Conservation (phyloP, 169 alveolate species). For the Plasmodium gonderi region DNA sequence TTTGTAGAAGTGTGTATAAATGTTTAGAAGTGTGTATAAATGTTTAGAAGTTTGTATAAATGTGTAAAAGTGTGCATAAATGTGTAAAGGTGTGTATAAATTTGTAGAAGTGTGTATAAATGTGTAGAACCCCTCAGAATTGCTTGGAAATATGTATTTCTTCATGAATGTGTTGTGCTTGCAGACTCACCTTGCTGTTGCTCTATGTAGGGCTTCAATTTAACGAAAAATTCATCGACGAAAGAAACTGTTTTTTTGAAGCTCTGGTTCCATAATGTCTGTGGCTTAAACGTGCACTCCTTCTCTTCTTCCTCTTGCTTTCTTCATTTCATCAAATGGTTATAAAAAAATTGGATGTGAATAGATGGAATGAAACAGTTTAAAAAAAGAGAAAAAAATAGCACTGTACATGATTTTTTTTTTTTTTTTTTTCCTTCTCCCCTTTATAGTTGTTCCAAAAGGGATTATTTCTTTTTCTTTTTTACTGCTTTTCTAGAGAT, state of each 20-base stretch:
- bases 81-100: neutral
- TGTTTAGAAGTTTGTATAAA: neutral
- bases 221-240: conserved; percentile 64
- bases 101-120: neutral
- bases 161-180: no score
- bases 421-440: neutral
- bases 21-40: neutral
- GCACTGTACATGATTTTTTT: neutral
- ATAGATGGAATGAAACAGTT: neutral
- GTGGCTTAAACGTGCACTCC: conserved; percentile 71
- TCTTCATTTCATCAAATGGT: no score
- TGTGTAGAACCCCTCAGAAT: neutral
- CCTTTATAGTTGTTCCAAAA: neutral
- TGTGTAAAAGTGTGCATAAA: neutral
- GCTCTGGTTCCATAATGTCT: conserved; percentile 67
- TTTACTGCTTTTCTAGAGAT: conserved; percentile 68
- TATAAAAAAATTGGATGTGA: no score
- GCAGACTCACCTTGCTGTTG: conserved; percentile 69
- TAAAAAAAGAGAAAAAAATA: neutral
- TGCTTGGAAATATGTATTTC: neutral
- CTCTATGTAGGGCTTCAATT: conserved; percentile 64
- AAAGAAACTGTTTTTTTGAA: conserved; percentile 64
- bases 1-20: neutral
- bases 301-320: conserved; percentile 69
- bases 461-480: no score